phyloP scores from a whole-genome alignment of 306 rosid species.

The Pterocarpus santalinus region DNA sequence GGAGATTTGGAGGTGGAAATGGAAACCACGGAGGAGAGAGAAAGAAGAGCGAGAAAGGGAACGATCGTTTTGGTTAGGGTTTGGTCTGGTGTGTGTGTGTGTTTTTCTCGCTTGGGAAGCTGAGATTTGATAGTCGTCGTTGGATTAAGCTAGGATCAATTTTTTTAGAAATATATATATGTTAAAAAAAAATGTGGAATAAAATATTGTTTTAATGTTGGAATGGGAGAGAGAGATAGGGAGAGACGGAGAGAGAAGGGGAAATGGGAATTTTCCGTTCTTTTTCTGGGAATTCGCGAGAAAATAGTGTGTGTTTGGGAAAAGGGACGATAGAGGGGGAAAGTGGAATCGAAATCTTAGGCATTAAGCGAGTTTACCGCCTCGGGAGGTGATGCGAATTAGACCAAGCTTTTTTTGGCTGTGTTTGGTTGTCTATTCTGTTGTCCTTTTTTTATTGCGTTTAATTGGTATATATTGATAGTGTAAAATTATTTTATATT shows the following conservation, averaged over 20 bases:
- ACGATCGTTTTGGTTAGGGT: slow-evolving; percentile 47
- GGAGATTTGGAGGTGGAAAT: slow-evolving; percentile 22
- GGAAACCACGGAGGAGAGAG: background rate
- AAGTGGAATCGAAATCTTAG: slow-evolving; percentile 42
- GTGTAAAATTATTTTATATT: too few relatives aligned
- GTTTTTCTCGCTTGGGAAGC: slow-evolving; percentile 36
- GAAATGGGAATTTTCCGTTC: slow-evolving; percentile 10
- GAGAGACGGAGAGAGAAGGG: background rate
- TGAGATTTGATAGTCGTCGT: slow-evolving; percentile 55
- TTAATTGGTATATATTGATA: too few relatives aligned
- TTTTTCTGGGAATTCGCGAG: slow-evolving; percentile 45
- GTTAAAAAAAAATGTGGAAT: background rate
- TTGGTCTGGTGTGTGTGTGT: slow-evolving; percentile 3
- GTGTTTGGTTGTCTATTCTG: too few relatives aligned
- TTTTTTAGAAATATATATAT: slow-evolving; percentile 22
- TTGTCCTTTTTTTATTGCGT: too few relatives aligned
- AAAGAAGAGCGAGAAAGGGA: background rate
- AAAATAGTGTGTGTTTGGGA: slow-evolving; percentile 22
- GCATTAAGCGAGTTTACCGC: slow-evolving; percentile 51
- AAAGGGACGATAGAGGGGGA: slow-evolving; percentile 30
- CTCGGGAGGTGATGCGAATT: slow-evolving; percentile 12
- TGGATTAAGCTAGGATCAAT: slow-evolving; percentile 39
- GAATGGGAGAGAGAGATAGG: background rate
- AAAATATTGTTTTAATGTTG: background rate
- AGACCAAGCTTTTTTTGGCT: slow-evolving; percentile 28